phyloP scores from a whole-genome alignment of 257 asterid genomes.

The Solanum ossicruentum region DNA sequence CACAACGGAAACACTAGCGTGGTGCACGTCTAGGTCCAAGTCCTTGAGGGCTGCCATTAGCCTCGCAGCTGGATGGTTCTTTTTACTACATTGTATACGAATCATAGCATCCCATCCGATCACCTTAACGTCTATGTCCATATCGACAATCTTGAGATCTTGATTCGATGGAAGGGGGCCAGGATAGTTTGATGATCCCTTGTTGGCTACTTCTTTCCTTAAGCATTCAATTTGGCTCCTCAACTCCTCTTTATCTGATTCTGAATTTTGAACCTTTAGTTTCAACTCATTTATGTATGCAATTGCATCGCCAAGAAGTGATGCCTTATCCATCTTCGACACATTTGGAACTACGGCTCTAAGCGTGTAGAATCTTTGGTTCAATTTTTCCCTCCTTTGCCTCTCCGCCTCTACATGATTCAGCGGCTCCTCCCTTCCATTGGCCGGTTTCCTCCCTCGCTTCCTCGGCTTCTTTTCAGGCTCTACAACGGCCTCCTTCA shows the following conservation, averaged over 20 bases:
- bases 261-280: constrained; percentile 32
- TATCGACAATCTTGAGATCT: constrained; percentile 15
- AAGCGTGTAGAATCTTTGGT: constrained; percentile 69
- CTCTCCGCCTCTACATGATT: constrained; percentile 94
- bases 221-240: constrained; percentile 31
- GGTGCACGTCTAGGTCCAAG: constrained; percentile 55
- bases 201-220: constrained; percentile 33
- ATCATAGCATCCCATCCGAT: constrained; percentile 68
- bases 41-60: constrained; percentile 64
- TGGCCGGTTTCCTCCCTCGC: constrained; percentile 80
- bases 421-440: constrained; percentile 82
- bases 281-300: constrained; percentile 65
- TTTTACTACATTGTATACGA: constrained; percentile 53
- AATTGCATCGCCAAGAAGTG: constrained; percentile 81
- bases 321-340: constrained; percentile 88
- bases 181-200: constrained; percentile 8
- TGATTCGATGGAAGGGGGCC: constrained; percentile 6
- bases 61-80: constrained; percentile 78
- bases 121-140: constrained; percentile 68
- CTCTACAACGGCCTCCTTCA: constrained; percentile 55
- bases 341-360: constrained; percentile 85
- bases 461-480: constrained; percentile 64
- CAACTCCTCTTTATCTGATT: constrained; percentile 40
- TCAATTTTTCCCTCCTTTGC: constrained; percentile 85
- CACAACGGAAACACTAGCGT: constrained; percentile 70